Evolutionary conservation across 768 basidiomycete genomes (phyloP).

Genomic region (Phlegmacium glaucopus): DNA sequence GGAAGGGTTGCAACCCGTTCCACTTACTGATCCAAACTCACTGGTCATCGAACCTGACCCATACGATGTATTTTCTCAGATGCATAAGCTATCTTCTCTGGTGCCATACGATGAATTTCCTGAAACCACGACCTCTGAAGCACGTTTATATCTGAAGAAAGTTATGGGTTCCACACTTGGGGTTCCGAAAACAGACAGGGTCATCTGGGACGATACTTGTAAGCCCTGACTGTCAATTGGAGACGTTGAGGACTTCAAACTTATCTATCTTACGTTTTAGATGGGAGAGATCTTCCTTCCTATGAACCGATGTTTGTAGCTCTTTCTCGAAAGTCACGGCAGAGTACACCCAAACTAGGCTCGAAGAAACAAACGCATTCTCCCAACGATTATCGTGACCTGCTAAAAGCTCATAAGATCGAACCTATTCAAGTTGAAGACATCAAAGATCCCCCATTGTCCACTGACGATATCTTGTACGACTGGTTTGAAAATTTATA

Average conservation of each 20-base stretch:
- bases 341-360: slow-evolving; percentile 46
- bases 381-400: background rate
- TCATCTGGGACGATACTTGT: slow-evolving; percentile 37
- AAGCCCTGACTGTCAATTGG: slow-evolving; percentile 6
- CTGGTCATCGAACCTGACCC: slow-evolving; percentile 55
- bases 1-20: slow-evolving; percentile 39
- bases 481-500: background rate
- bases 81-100: slow-evolving; percentile 30
- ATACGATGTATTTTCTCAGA: slow-evolving; percentile 38
- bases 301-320: slow-evolving; percentile 40
- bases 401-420: slow-evolving; percentile 13
- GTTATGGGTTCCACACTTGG: slow-evolving; percentile 18
- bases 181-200: slow-evolving; percentile 31
- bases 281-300: slow-evolving; percentile 3
- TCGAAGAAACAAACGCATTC: slow-evolving; percentile 9
- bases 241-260: background rate
- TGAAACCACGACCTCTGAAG: slow-evolving; percentile 28
- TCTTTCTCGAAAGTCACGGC: slow-evolving; percentile 42
- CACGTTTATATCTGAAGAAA: slow-evolving; percentile 30
- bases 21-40: slow-evolving; percentile 47
- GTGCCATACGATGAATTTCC: slow-evolving; percentile 45
- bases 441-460: slow-evolving; percentile 8
- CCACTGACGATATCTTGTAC: slow-evolving; percentile 23
- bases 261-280: background rate
- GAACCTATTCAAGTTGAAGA: slow-evolving; percentile 24